Evolutionary conservation across 202 grass and related monocot genomes (phyloP), one percentile per base, ranked within the genome.

Genomic region (Carex arenaria): DNA sequence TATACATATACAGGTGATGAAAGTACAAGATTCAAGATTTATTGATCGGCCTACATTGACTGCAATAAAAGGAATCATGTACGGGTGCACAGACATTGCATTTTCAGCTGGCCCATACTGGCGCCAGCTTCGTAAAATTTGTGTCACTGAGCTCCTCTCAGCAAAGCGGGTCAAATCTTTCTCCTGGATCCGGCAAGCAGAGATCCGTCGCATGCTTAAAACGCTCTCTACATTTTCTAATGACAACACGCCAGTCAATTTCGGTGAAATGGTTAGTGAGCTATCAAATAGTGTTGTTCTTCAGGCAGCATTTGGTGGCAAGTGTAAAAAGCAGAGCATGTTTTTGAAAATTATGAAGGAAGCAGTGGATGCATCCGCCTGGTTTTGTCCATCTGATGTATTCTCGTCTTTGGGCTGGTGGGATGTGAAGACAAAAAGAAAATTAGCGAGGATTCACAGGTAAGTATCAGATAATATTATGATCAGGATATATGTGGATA

Each of bases 1-100:
- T 5, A 65, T 7, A 73, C 10, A 18, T 34, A 55, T 55, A 18
- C 42, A 92, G 85, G 69, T 88, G 52, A 84, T 87, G 64, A 85
- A 85, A 78, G 81, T 64, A 3, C 88, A 87, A 11, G 91, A 93
- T 68, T 2, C 78, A 54, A 53, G 11, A 42, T 93, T 93, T 75
- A 71, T 81, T 0, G 83, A 82, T 45, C 80, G 86, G 5, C 86
- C 88, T 4, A 18, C 8, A 22, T 78, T 55, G 26, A 52, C 30
- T 65, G 77, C 83, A 7, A 12, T 61, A 2, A 68, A 59, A 59
- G 40, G 28, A 8, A 68, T 90, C 11, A 31, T 80, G 42, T 86
- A 80, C 19, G 40, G 74, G 53, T 76, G 55, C 22, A 31, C 23
- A 15, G 83, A 87, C 64, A 55, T 91, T 7, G 64, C 38, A 18